phyloP scores from a whole-genome alignment of 768 basidiomycete genomes.

The Amanita rimosa region DNA sequence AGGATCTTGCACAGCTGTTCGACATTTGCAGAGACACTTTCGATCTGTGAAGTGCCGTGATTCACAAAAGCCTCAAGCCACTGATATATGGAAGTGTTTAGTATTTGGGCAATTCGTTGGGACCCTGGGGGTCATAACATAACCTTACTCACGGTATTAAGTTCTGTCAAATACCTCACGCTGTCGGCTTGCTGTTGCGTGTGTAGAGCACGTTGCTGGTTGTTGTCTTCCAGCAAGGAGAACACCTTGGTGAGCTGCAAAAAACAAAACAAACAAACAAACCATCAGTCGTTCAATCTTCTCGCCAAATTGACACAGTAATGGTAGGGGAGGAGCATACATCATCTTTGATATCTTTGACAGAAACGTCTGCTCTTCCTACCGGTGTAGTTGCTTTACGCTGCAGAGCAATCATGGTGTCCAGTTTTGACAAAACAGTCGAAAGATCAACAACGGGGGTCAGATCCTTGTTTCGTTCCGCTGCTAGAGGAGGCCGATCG shows the following conservation, averaged over 20 bases:
- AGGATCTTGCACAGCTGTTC: conserved; percentile 49
- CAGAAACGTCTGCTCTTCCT: conserved; percentile 5
- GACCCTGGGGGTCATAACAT: background rate
- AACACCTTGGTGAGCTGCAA: conserved; percentile 33
- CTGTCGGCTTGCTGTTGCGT: conserved; percentile 64
- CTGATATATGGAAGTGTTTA: conserved; percentile 23
- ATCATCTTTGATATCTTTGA: conserved; percentile 8
- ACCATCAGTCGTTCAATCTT: background rate
- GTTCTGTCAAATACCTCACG: conserved; percentile 67
- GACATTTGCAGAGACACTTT: conserved; percentile 45
- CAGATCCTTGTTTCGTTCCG: conserved; percentile 4
- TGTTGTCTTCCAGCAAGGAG: conserved; percentile 33
- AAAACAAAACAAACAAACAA: too few relatives aligned
- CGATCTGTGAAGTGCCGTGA: conserved; percentile 63
- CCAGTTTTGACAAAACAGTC: conserved; percentile 4
- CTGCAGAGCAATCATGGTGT: conserved; percentile 5
- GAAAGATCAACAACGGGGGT: conserved; percentile 2
- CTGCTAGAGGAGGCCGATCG: background rate
- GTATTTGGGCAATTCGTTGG: background rate
- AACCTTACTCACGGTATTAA: conserved; percentile 43
- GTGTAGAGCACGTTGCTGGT: conserved; percentile 34
- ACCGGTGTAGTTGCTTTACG: conserved; percentile 12
- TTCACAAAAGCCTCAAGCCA: conserved; percentile 83
- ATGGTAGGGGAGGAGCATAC: too few relatives aligned
- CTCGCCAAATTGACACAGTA: too few relatives aligned